Base-by-base conservation (phyloP, 2,329 filamentous ascomycete genomes). In the Monosporascus sp. region DNA sequence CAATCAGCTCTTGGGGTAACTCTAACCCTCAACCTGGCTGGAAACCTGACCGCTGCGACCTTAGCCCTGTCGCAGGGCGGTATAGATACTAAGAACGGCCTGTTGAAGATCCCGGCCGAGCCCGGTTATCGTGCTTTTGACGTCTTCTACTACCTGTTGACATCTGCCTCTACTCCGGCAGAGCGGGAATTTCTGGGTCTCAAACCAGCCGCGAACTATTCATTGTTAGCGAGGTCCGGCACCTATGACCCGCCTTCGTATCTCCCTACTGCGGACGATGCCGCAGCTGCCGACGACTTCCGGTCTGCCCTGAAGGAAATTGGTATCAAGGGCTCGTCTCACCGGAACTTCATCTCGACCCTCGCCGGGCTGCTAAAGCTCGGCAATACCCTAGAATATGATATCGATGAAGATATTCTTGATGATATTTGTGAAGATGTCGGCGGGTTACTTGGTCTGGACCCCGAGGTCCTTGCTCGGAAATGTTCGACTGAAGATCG, bases 121-220 rank as follows among this genome's bases (percentile, higher is more conserved):
- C 66, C 84, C 6, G 94, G 94, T 14, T 90, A 90, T 70, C 86
- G 94, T 57, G 94, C 93, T 3, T 99, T 99, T 62, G 93, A 99
- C 66, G 94, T 96, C 48, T 97, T 99, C 67, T 97, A 99, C 74
- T 97, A 97, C 64, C 83, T 99, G 1, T 79, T 97, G 42, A 95
- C 92, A 0, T 91, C 89, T n/a, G 88, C 89, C 1, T 96, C 94
- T 0, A 94, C 90, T 1, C 84, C 88, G 4, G 86, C 90, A 2
- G 94, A 99, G 72, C 81, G 90, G 52, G 93, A 97, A 67, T 96
- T 92, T 55, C 75, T 99, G 15, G 85, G 88, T 25, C 80, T 99
- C 31, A 88, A 90, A 71, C 78, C 84, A 8, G 83, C 89, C 3
- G 87, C 89, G 4, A 79, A 82, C 44, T 99, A 97, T 68, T 72